phyloP scores from a whole-genome alignment of 2,329 filamentous ascomycete genomes.

The Fusarium newnesense region DNA sequence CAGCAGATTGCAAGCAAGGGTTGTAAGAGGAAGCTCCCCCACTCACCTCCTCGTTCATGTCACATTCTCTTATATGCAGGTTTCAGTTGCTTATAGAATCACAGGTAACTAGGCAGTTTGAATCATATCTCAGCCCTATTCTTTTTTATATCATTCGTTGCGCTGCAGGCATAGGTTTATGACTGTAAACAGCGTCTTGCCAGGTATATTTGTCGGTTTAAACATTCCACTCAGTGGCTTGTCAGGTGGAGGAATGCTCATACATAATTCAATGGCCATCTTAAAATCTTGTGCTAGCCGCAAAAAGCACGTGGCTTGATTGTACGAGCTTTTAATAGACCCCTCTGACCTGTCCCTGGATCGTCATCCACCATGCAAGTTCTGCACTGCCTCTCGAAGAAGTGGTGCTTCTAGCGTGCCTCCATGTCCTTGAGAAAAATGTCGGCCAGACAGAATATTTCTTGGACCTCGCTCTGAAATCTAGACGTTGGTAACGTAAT shows the following conservation, averaged over 20 bases:
- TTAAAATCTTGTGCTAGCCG: background rate
- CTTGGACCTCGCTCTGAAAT: background rate
- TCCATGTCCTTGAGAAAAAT: background rate
- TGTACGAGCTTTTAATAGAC: slow-evolving; percentile 28
- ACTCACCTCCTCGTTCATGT: background rate
- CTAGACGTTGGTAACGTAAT: background rate
- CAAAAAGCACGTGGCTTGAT: background rate
- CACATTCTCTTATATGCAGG: background rate
- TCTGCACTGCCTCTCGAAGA: slow-evolving; percentile 36
- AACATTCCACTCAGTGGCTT: slow-evolving; percentile 1
- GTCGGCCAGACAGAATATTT: background rate
- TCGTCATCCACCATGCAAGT: slow-evolving; percentile 8
- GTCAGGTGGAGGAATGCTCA: background rate
- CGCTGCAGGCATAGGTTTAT: background rate
- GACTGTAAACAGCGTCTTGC: background rate
- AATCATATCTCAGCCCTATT: slow-evolving; percentile 6
- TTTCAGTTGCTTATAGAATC: background rate
- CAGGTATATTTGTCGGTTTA: background rate
- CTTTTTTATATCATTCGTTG: background rate
- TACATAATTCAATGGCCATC: background rate
- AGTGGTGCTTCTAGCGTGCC: slow-evolving; percentile 16
- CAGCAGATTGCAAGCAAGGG: slow-evolving; percentile 12
- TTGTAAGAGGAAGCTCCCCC: background rate
- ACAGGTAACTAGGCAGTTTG: background rate
- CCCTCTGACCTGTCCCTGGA: slow-evolving; percentile 18